Percentiles rank a stretch among this genome's conserved stretches.
phyloP scores from a whole-genome alignment of 148 eudicot genomes.

The Chenopodium berlandieri region DNA sequence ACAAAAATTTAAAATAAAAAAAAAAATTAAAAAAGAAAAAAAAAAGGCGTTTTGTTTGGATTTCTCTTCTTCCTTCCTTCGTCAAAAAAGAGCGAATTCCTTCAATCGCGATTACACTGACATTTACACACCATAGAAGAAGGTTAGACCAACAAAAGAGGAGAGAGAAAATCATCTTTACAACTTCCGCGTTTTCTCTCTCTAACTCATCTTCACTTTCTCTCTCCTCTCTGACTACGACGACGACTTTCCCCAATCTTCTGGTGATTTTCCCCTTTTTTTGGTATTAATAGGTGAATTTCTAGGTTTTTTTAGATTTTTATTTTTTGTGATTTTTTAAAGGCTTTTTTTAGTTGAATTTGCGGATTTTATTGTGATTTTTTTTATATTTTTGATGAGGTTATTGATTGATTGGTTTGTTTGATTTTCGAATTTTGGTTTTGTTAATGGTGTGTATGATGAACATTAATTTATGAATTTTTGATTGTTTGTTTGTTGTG shows the following conservation, averaged over 20 bases:
- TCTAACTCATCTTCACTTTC: background rate
- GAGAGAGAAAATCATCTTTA: slow-evolving; percentile 4
- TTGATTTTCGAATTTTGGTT: background rate
- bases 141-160: background rate
- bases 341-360: background rate
- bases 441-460: background rate
- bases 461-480: background rate
- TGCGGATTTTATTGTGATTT: background rate
- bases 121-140: background rate
- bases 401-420: background rate
- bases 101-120: slow-evolving; percentile 8
- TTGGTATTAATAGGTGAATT: background rate
- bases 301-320: slow-evolving; percentile 4
- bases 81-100: slow-evolving; percentile 14
- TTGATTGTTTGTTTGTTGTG: slow-evolving; percentile 4
- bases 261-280: background rate
- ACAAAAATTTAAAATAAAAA: background rate
- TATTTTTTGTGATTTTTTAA: background rate
- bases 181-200: background rate
- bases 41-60: background rate
- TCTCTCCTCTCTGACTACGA: background rate
- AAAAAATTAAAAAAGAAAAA: background rate
- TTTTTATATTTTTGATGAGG: background rate
- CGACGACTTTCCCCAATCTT: background rate
- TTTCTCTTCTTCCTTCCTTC: background rate